Base-by-base conservation (phyloP, 2,329 filamentous ascomycete genomes). In the Hymenoscyphus scutula region DNA sequence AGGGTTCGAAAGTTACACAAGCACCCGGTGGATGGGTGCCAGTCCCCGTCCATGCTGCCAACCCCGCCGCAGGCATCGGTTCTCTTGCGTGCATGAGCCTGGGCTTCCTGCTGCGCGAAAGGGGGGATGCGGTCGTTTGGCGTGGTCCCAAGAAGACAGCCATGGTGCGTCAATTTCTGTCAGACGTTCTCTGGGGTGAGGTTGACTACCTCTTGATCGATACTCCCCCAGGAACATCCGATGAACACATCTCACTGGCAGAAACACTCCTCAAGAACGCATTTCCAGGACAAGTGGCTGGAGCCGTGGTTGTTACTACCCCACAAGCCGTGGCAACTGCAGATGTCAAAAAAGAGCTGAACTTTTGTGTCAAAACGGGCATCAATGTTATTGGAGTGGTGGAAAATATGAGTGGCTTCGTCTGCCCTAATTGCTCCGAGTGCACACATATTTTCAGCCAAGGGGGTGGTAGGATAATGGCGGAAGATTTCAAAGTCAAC, bases 121-220 rank as follows among this genome's bases (percentile, higher is more conserved):
- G 94, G 70, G 91, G 90, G 65, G 92, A 97, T 71, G 94, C 95
- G 0, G 93, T 99, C 0, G 95, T 99, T 45, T 99, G 95, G 95
- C 86, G 95, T 59, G 95, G 95, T 0, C 95, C 95, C 2, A 99
- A 99, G 78, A 99, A 99, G 80, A 99, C 95, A 4, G 95, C 95
- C 58, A 99, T 99, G 95, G 92, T 99, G 63, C 87, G 93, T 48
- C 95, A 99, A 76, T 99, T 99, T 74, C 81, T 99, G 30, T 89
- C 90, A 1, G 93, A 97, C 73, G 93, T 97, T 4, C 82, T 91
- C 32, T 98, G 95, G 95, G 84, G 86, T 60, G 84, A 88, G 27
- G 85, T 91, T n/a, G 94, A 98, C 75, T 98, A 91, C 73, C 82
- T 99, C 0, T 84, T 99, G 63, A 91, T 99, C 72, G 95, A 99